These are phyloP conservation scores for Daldinia bambusicola DNA, from an alignment of 495 filamentous ascomycete species.

Conservation along the genomic window DNA sequence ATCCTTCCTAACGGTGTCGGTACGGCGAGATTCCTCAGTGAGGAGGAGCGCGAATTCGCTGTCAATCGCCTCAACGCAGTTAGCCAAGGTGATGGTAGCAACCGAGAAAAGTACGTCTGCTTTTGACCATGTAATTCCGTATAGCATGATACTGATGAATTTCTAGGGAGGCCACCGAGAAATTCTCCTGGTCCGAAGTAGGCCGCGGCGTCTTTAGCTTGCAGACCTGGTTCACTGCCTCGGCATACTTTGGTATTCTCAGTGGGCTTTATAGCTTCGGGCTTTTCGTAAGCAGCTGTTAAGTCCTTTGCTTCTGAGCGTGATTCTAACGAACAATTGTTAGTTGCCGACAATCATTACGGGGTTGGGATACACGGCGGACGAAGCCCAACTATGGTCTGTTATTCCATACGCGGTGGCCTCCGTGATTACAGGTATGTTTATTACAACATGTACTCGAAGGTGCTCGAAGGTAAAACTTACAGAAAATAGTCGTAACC, in stretches of 20 bases:
- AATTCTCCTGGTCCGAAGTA: constrained; percentile 73
- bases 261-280: constrained; percentile 62
- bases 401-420: constrained; percentile 75
- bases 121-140: not conserved
- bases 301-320: not conserved
- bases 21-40: constrained; percentile 62
- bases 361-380: constrained; percentile 68
- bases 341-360: constrained; percentile 77
- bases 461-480: constrained; percentile 35
- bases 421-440: constrained; percentile 63
- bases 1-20: constrained; percentile 68
- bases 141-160: constrained; percentile 26
- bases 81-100: constrained; percentile 38
- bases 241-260: constrained; percentile 57
- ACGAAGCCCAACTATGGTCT: constrained; percentile 72
- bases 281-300: constrained; percentile 57
- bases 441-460: constrained; percentile 53
- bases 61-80: constrained; percentile 52
- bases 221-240: constrained; percentile 64
- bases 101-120: constrained; percentile 45
- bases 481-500: constrained; percentile 47
- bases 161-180: constrained; percentile 55
- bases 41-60: constrained; percentile 57
- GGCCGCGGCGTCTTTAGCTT: constrained; percentile 67
- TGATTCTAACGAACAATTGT: constrained; percentile 55